Conservation (phyloP, 208 protist species). For the Angomonas ambiguus region DNA sequence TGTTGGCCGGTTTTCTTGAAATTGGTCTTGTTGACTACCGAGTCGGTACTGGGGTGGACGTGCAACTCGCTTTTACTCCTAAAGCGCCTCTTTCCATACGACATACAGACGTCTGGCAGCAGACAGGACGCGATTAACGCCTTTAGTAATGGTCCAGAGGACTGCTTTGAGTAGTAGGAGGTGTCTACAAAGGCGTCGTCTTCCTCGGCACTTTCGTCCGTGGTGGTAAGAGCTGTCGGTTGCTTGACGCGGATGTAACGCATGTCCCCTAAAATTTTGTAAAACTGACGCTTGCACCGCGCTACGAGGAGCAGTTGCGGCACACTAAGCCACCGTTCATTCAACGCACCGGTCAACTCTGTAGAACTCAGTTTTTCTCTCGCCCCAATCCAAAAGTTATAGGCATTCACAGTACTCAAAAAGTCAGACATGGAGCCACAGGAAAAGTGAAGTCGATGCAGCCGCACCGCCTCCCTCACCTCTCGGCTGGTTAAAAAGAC, state of each 20-base stretch:
- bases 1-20: conserved; percentile 36
- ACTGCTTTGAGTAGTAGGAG: conserved; percentile 47
- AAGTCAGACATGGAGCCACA: conserved; percentile 70
- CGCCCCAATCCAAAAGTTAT: conserved; percentile 82
- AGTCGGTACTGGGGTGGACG: conserved; percentile 29
- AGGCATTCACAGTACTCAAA: conserved; percentile 84
- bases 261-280: conserved; percentile 42
- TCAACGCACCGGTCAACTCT: conserved; percentile 34
- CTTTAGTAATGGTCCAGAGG: conserved; percentile 68
- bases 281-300: conserved; percentile 72
- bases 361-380: conserved; percentile 29
- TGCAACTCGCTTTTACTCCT: conserved; percentile 48
- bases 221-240: too few species aligned
- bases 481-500: conserved; percentile 61
- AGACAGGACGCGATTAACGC: conserved; percentile 47
- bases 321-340: conserved; percentile 57
- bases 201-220: too few species aligned
- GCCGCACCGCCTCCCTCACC: conserved; percentile 39
- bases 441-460: conserved; percentile 80
- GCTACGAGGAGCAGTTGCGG: conserved; percentile 52
- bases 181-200: conserved; percentile 50
- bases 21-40: conserved; percentile 39
- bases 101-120: conserved; percentile 65
- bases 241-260: conserved; percentile 29
- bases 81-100: conserved; percentile 34